These are phyloP conservation scores for Ophiostoma triangulosporum DNA, from an alignment of 2,329 filamentous ascomycete species.

Conservation along the genomic window DNA sequence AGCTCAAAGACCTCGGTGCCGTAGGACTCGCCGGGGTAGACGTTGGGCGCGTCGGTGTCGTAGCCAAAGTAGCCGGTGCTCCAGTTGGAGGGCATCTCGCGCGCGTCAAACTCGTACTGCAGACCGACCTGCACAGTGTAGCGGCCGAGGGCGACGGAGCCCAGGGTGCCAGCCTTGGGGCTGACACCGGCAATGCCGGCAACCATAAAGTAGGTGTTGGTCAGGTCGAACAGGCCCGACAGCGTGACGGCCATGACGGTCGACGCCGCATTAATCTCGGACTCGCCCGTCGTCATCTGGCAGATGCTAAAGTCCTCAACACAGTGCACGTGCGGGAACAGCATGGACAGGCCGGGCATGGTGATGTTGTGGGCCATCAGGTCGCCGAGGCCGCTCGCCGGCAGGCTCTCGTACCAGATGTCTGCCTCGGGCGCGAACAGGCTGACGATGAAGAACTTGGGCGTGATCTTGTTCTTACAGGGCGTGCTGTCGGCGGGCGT, in stretches of 20 bases:
- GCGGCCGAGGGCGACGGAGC: conserved; percentile 51
- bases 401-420: conserved; percentile 44
- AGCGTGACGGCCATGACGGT: conserved; percentile 51
- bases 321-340: conserved; percentile 53
- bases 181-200: conserved; percentile 64
- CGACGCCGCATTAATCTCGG: conserved; percentile 62
- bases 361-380: conserved; percentile 43
- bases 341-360: conserved; percentile 48
- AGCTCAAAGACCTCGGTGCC: conserved; percentile 59
- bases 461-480: conserved; percentile 26
- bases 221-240: conserved; percentile 49
- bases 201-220: conserved; percentile 55
- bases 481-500: background rate
- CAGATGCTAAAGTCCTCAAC: conserved; percentile 47
- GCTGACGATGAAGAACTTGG: conserved; percentile 49
- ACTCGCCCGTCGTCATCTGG: conserved; percentile 54
- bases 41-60: conserved; percentile 38
- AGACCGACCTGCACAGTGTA: conserved; percentile 62
- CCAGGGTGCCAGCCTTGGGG: conserved; percentile 51
- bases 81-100: conserved; percentile 53
- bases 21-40: conserved; percentile 47
- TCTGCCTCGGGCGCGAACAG: conserved; percentile 51
- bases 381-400: conserved; percentile 33
- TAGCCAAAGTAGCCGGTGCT: conserved; percentile 56
- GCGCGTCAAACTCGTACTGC: conserved; percentile 61